Percentiles rank a stretch among this genome's conserved stretches.
Conservation (phyloP, 2,329 filamentous ascomycete species). For the Fusarium sp. region DNA sequence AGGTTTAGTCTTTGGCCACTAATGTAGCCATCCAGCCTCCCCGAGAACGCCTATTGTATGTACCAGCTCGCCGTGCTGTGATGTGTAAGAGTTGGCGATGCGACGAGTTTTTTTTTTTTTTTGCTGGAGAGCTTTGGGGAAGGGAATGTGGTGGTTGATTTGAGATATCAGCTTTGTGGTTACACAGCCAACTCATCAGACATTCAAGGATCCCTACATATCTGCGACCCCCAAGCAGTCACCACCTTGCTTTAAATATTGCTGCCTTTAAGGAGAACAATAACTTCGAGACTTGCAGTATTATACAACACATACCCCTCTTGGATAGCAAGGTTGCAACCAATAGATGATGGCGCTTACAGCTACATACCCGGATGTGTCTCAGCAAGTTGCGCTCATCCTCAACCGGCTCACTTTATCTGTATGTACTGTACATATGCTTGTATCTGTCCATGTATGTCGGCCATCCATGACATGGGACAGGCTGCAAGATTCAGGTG, state of each 20-base stretch:
- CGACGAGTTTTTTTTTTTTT: not conserved
- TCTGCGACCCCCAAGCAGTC: conserved; percentile 15
- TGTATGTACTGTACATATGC: not conserved
- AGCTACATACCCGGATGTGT: conserved; percentile 1
- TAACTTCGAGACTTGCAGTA: conserved; percentile 10
- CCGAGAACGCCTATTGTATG: conserved; percentile 13
- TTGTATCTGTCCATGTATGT: conserved; percentile 1
- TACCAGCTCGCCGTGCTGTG: conserved; percentile 16
- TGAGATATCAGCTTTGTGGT: conserved; percentile 32
- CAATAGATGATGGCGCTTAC: conserved; percentile 1
- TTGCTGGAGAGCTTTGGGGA: not conserved
- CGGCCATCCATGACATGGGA: conserved; percentile 23
- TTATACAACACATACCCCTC: not conserved
- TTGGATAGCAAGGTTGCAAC: conserved; percentile 8
- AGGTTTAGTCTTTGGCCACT: conserved; percentile 17
- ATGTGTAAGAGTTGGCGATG: conserved; percentile 18
- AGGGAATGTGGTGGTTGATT: conserved; percentile 10
- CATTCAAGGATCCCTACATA: conserved; percentile 27
- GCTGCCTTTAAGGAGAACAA: conserved; percentile 7
- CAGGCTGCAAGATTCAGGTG: conserved; percentile 34
- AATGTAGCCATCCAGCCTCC: conserved; percentile 25
- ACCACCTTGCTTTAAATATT: conserved; percentile 4
- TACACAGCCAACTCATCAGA: conserved; percentile 44
- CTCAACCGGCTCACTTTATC: conserved; percentile 6
- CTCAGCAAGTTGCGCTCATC: conserved; percentile 15